Base-by-base conservation (phyloP, 306 rosid genomes). In the Begonia masoniana region DNA sequence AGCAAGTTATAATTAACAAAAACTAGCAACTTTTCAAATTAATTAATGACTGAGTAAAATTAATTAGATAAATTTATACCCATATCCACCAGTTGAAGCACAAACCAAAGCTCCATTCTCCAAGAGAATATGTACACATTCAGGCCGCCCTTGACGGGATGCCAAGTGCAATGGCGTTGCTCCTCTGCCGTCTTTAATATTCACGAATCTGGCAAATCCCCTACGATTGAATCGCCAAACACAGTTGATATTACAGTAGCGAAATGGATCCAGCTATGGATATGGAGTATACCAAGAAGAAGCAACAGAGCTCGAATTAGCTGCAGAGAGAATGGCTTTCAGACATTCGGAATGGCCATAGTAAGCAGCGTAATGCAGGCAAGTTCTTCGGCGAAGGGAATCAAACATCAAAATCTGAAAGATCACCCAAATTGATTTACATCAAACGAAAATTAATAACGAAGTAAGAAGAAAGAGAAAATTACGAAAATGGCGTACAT, bases 141-240 rank as follows among this genome's bases (percentile, higher is more conserved):
- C 84, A 45, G 96, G 75, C 51, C 88, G 78, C 61, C 80, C 81
- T 72, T 72, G 94, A 50, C 96, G 93, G 9, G 96, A 78, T 10
- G 96, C 99, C 66, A 92, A 72, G 50, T 92, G 99, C 81, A 92
- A 68, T 8, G 99, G 99, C 15, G 99, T 92, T 42, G 96, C 93
- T 54, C 99, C 95, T 49, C 68, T 77, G 14, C 76, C 93, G 63
- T 92, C 99, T 78, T 93, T 77, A 62, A 92, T 73, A 74, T 92
- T 92, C 80, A 92, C 94, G 74, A 86, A 92, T 60, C 99, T 74
- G 13, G 78, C 74, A 71, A 83, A 92, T 24, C 99, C 99, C 99
- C 99, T 92, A 61, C 31, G 65, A 71, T 47, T 5, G 49, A 51
- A 43, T 12, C 36, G n/a, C 16, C 51, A 47, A 11, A 14, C 51